A percentile compares a stretch with the other conserved stretches of the same genome.
These are phyloP conservation scores for Orychophragmus violaceus DNA, from an alignment of 345 rosid species.

Conservation along the genomic window DNA sequence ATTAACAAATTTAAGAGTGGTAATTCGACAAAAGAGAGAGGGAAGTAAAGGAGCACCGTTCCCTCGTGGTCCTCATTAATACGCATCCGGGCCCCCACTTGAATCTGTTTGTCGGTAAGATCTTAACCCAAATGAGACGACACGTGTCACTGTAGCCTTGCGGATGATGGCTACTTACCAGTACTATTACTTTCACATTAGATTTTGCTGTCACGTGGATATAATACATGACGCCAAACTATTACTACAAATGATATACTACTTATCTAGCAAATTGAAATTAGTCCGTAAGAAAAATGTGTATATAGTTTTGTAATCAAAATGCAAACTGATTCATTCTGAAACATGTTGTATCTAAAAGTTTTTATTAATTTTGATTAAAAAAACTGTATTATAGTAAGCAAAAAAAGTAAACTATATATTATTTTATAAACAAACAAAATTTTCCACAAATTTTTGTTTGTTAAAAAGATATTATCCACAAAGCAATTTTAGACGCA, in stretches of 20 bases:
- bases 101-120: not conserved
- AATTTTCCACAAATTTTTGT: not conserved
- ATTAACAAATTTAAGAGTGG: not conserved
- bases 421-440: not conserved
- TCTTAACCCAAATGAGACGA: not conserved
- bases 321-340: not conserved
- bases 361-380: not conserved
- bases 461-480: no score
- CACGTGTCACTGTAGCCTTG: not conserved
- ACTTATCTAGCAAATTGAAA: not conserved
- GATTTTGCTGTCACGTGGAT: constrained; percentile 11
- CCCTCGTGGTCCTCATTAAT: not conserved
- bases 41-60: not conserved
- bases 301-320: not conserved
- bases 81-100: not conserved
- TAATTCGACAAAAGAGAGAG: not conserved
- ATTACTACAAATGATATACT: not conserved
- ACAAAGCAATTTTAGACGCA: no score
- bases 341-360: not conserved
- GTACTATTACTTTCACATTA: constrained; percentile 11
- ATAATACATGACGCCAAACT: not conserved
- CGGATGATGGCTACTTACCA: not conserved
- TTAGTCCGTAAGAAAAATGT: not conserved
- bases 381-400: not conserved
- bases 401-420: no score